Evolutionary conservation across 129 eudicot genomes (phyloP).

Genomic region (Scalesia atractyloides): DNA sequence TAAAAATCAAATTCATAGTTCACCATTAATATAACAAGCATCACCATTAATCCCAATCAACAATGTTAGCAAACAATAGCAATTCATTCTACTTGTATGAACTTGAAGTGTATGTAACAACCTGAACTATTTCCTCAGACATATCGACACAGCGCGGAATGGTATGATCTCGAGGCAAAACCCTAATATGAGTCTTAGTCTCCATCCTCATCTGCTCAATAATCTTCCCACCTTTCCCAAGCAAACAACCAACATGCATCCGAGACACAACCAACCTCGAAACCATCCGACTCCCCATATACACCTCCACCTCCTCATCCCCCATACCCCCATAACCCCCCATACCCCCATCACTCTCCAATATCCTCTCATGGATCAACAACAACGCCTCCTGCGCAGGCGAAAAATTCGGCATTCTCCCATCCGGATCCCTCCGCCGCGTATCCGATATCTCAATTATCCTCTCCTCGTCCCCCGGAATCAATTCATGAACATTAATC

Average conservation of each 20-base stretch:
- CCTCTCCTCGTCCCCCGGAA: constrained; percentile 91
- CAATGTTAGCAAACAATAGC: neutral
- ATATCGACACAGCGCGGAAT: constrained; percentile 83
- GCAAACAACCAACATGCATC: constrained; percentile 91
- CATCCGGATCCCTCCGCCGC: constrained; percentile 88
- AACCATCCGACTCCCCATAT: constrained; percentile 59
- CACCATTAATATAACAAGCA: too few species aligned
- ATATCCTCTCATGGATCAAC: constrained; percentile 88
- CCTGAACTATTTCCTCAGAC: constrained; percentile 99
- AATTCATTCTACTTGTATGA: neutral
- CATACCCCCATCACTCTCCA: constrained; percentile 84
- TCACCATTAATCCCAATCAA: neutral
- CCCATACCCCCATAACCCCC: constrained; percentile 39
- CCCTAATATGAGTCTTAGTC: constrained; percentile 94
- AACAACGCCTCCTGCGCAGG: constrained; percentile 97
- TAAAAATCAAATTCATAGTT: too few species aligned
- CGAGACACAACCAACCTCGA: constrained; percentile 88
- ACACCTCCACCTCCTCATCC: constrained; percentile 49
- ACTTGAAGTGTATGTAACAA: constrained; percentile 18
- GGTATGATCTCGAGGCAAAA: constrained; percentile 87
- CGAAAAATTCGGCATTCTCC: constrained; percentile 87
- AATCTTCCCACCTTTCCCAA: constrained; percentile 98
- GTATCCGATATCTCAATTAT: constrained; percentile 97
- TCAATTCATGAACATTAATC: constrained; percentile 85
- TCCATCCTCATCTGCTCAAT: constrained; percentile 98